Conservation (phyloP, 2,329 filamentous ascomycete species). For the Claviceps sp. region DNA sequence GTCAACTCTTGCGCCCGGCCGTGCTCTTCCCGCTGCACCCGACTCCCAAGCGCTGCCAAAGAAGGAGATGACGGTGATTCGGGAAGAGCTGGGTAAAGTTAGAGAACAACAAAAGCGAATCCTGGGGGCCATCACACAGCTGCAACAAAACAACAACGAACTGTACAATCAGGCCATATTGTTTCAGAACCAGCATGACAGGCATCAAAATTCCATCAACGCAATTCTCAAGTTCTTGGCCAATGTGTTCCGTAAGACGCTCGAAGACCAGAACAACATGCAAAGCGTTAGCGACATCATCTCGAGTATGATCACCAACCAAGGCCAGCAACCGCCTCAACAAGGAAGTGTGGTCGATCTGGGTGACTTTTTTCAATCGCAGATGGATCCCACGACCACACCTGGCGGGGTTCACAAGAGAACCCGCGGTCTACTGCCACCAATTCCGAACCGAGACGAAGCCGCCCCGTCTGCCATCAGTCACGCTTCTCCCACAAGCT, state of each 20-base stretch:
- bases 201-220: slow-evolving; percentile 98
- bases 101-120: slow-evolving; percentile 81
- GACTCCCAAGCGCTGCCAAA: slow-evolving; percentile 40
- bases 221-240: slow-evolving; percentile 96
- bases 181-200: slow-evolving; percentile 83
- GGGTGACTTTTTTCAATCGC: slow-evolving; percentile 41
- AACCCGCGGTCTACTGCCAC: slow-evolving; percentile 39
- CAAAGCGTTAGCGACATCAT: slow-evolving; percentile 79
- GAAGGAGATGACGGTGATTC: slow-evolving; percentile 65
- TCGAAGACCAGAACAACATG: slow-evolving; percentile 59
- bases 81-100: slow-evolving; percentile 67
- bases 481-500: slow-evolving; percentile 18
- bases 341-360: slow-evolving; percentile 48
- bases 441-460: slow-evolving; percentile 30
- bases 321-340: slow-evolving; percentile 30
- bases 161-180: slow-evolving; percentile 77
- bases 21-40: slow-evolving; percentile 25
- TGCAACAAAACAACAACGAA: slow-evolving; percentile 77
- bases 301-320: slow-evolving; percentile 54
- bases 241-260: slow-evolving; percentile 86
- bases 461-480: slow-evolving; percentile 14
- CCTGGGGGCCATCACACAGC: slow-evolving; percentile 62
- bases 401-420: slow-evolving; percentile 34
- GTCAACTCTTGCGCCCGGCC: slow-evolving; percentile 10
- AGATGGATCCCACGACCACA: slow-evolving; percentile 23